Evolutionary conservation across 2,329 filamentous ascomycete genomes (phyloP).

Genomic region (Phyllosticta citribraziliensis): DNA sequence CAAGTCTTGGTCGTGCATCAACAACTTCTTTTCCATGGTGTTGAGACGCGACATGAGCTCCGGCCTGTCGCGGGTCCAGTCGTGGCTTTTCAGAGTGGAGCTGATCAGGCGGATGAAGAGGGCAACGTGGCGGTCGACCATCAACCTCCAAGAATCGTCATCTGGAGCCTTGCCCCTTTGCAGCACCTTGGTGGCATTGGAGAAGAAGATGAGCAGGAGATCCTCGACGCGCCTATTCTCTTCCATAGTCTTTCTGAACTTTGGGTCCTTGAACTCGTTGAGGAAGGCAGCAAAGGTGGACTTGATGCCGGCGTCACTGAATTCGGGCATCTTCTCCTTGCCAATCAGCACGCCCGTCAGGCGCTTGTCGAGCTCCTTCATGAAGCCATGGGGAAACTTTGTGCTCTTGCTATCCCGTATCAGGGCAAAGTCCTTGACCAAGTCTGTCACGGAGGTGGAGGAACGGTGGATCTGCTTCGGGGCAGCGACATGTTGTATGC

Average conservation of each 20-base stretch:
- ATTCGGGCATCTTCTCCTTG: constrained; percentile 76
- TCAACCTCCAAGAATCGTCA: constrained; percentile 81
- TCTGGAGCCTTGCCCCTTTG: constrained; percentile 64
- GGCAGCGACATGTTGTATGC: constrained; percentile 71
- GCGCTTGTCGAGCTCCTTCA: constrained; percentile 62
- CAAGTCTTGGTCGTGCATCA: constrained; percentile 89
- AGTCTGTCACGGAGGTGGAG: constrained; percentile 64
- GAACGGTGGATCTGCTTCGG: constrained; percentile 56
- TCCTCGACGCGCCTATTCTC: constrained; percentile 91
- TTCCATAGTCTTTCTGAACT: constrained; percentile 83
- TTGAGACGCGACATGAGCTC: constrained; percentile 72
- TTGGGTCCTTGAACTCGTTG: constrained; percentile 81
- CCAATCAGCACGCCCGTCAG: constrained; percentile 73
- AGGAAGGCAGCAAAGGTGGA: constrained; percentile 91
- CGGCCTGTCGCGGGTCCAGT: constrained; percentile 74
- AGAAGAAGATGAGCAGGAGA: constrained; percentile 91
- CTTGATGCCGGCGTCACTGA: constrained; percentile 82
- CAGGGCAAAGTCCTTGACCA: constrained; percentile 77
- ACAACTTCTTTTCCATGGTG: constrained; percentile 82
- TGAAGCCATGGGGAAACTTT: constrained; percentile 61
- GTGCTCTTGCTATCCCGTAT: constrained; percentile 60
- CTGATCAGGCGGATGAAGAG: constrained; percentile 84
- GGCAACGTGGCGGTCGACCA: constrained; percentile 90
- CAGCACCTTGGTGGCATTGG: constrained; percentile 83
- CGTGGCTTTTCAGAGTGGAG: constrained; percentile 69